A percentile compares a stretch with the other conserved stretches of the same genome.
These are phyloP conservation scores for Brassica napus DNA, from an alignment of 345 rosid genomes.

Conservation along the genomic window Da-Ae NC_063443.1:15930501-15931000, in stretches of 20 bases:
- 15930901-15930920: constrained; percentile 79
- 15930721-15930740: constrained; percentile 85
- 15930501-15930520: neutral
- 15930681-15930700: constrained; percentile 17
- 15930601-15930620: constrained; percentile 17
- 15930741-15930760: constrained; percentile 76
- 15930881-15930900: constrained; percentile 70
- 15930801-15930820: constrained; percentile 66
- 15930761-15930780: constrained; percentile 93
- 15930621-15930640: neutral
- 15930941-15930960: constrained; percentile 71
- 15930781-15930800: constrained; percentile 92
- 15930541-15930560: constrained; percentile 2
- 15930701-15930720: constrained; percentile 53
- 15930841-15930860: constrained; percentile 75
- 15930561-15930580: neutral
- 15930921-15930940: constrained; percentile 84
- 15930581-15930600: constrained; percentile 3
- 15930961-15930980: constrained; percentile 76
- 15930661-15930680: constrained; percentile 17
- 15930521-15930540: neutral
- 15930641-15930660: constrained; percentile 7
- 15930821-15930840: constrained; percentile 67
- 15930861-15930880: constrained; percentile 73
- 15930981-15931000: constrained; percentile 81